Percentiles rank a stretch among this genome's conserved stretches.
Evolutionary conservation across 1,139 yeast species (phyloP).

Genomic region (Yamadazyma blattariae): DNA sequence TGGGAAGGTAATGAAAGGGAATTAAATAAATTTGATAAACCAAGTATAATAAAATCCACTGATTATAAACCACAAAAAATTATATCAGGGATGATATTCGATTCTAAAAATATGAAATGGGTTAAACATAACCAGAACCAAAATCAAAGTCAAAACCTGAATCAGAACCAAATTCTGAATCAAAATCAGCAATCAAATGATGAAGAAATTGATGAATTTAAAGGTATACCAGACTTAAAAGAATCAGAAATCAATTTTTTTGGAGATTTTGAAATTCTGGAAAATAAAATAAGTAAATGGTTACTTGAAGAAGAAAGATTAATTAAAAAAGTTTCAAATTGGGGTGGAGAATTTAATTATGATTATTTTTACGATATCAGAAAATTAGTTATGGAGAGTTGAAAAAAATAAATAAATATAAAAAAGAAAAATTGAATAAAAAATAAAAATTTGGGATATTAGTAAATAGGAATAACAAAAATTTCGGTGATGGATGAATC

Average conservation of each 20-base stretch:
- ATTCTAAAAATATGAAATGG: conserved; percentile 59
- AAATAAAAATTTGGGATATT: too few species aligned
- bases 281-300: conserved; percentile 39
- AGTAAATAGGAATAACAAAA: too few species aligned
- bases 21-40: conserved; percentile 47
- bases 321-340: conserved; percentile 44
- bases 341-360: conserved; percentile 45
- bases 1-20: conserved; percentile 77
- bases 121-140: too few species aligned
- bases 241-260: conserved; percentile 27
- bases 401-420: too few species aligned
- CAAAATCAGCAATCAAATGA: conserved; percentile 17
- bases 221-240: conserved; percentile 20
- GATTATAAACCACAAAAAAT: conserved; percentile 21
- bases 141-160: too few species aligned
- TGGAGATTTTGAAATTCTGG: conserved; percentile 39
- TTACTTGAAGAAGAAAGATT: conserved; percentile 52
- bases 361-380: conserved; percentile 55
- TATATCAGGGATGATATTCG: conserved; percentile 54
- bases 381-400: conserved; percentile 46
- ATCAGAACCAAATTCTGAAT: neutral
- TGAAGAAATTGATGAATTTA: conserved; percentile 41
- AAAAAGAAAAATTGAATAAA: too few species aligned
- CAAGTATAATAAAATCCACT: conserved; percentile 33
- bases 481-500: too few species aligned